Base-by-base conservation (phyloP, 305 asterid genomes). In the Coffea humblotiana region DNA sequence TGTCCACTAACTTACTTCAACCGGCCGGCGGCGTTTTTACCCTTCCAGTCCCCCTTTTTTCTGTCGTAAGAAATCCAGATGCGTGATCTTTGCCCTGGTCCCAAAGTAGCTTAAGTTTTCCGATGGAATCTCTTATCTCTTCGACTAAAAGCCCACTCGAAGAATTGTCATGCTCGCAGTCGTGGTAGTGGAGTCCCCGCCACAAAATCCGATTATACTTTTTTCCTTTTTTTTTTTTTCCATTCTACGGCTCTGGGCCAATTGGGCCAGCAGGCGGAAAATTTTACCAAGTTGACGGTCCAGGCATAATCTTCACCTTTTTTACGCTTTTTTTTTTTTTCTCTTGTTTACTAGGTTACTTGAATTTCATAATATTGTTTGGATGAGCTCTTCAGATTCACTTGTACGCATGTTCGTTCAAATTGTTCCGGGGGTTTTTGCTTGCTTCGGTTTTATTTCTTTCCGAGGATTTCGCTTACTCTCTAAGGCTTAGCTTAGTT, bases 71-170 rank as follows among this genome's bases (percentile, higher is more conserved):
- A 40, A 40, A 40, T 40, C 43, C 43, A 40, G 43, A 40, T 40
- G 4, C 2, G 9, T 68, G 27, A 14, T 65, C 18, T 65, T 69
- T 69, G 48, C 51, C 16, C 35, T 54, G 63, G 64, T 64, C 10
- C 56, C 27, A 67, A 45, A 52, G 74, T 77, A 29, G 78, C 64
- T 72, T 43, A 79, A 79, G 12, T 40, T 51, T 40, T 73, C 78
- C 68, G 43, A 48, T 48, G 73, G 78, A 65, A 79, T 79, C 19
- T 12, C 61, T 6, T 40, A 43, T 11, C 40, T 65, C 19, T 29
- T 19, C 52, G 40, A 19, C 35, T 11, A n/a, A 25, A 69, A 43
- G 3, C 37, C 77, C 77, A 78, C 61, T 78, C 58, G 77, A 8
- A 11, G 43, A 40, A 40, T 40, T 40, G 6, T 40, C 4, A 71